Percentiles rank a stretch among this genome's conserved stretches.
These are phyloP conservation scores for Pterocarpus macrocarpus DNA, from an alignment of 306 rosid species.

Conservation along the genomic window DNA sequence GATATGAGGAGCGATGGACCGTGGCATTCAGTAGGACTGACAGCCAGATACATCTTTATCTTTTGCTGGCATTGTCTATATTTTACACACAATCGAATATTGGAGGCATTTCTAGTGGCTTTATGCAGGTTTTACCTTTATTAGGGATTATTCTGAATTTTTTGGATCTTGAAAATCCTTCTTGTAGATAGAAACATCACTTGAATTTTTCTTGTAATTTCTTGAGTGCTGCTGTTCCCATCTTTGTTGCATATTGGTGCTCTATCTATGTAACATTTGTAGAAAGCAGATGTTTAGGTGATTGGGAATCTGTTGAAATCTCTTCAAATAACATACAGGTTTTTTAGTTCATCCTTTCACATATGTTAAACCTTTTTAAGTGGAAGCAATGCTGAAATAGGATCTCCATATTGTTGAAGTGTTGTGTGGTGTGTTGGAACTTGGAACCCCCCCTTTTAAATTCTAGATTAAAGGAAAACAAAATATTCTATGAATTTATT, in stretches of 20 bases:
- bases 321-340: constrained; percentile 22
- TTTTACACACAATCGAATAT: constrained; percentile 35
- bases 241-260: constrained; percentile 34
- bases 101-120: constrained; percentile 38
- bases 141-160: constrained; percentile 39
- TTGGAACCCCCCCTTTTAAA: neutral
- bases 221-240: constrained; percentile 39
- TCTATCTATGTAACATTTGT: constrained; percentile 39
- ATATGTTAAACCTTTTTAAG: constrained; percentile 10
- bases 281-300: constrained; percentile 42
- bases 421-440: neutral
- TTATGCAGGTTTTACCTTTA: constrained; percentile 44
- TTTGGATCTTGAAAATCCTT: constrained; percentile 31
- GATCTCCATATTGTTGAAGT: constrained; percentile 11
- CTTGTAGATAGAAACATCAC: constrained; percentile 44
- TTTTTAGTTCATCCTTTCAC: constrained; percentile 5
- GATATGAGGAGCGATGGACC: constrained; percentile 32
- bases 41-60: constrained; percentile 48
- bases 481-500: neutral
- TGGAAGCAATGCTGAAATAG: constrained; percentile 14
- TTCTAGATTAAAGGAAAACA: neutral
- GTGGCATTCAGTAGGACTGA: constrained; percentile 38
- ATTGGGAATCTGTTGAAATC: constrained; percentile 41
- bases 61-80: constrained; percentile 36
- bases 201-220: constrained; percentile 42